phyloP scores from a whole-genome alignment of 2,329 filamentous ascomycete species.

The Aspergillus puulaauensis region DNA sequence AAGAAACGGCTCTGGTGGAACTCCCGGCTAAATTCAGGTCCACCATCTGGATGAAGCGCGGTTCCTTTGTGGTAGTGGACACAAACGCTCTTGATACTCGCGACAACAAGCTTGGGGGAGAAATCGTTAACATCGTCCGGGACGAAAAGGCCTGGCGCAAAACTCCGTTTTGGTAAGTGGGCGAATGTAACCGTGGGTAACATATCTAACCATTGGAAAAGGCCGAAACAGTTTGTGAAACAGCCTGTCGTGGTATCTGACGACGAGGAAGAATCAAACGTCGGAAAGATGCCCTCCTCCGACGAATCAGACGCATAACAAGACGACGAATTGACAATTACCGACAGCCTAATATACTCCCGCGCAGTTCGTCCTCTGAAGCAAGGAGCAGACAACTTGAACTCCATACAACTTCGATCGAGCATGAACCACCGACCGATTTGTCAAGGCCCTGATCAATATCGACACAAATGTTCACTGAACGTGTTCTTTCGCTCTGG shows the following conservation, averaged over 20 bases:
- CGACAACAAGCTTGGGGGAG: slow-evolving; percentile 77
- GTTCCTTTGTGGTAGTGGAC: slow-evolving; percentile 83
- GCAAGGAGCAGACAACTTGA: neutral
- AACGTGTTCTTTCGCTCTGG: slow-evolving; percentile 20
- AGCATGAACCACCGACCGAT: neutral
- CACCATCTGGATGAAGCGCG: slow-evolving; percentile 89
- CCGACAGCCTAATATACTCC: neutral
- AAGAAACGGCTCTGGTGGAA: slow-evolving; percentile 70
- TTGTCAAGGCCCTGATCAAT: too few species aligned
- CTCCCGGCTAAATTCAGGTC: slow-evolving; percentile 83
- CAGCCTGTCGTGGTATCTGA: slow-evolving; percentile 62
- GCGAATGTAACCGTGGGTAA: neutral
- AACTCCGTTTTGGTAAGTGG: slow-evolving; percentile 73
- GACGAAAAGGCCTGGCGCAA: slow-evolving; percentile 94
- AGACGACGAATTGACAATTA: slow-evolving; percentile 8
- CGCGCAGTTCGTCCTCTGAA: neutral
- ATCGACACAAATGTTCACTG: slow-evolving; percentile 17
- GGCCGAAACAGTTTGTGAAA: slow-evolving; percentile 79
- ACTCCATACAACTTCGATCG: neutral
- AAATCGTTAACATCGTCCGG: slow-evolving; percentile 89
- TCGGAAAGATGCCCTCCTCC: slow-evolving; percentile 81
- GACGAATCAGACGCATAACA: slow-evolving; percentile 71
- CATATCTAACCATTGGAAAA: slow-evolving; percentile 36
- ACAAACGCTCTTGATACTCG: slow-evolving; percentile 62
- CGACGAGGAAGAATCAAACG: slow-evolving; percentile 74